Conservation (phyloP, 164 flowering plant species). For the Taxillus chinensis region DNA sequence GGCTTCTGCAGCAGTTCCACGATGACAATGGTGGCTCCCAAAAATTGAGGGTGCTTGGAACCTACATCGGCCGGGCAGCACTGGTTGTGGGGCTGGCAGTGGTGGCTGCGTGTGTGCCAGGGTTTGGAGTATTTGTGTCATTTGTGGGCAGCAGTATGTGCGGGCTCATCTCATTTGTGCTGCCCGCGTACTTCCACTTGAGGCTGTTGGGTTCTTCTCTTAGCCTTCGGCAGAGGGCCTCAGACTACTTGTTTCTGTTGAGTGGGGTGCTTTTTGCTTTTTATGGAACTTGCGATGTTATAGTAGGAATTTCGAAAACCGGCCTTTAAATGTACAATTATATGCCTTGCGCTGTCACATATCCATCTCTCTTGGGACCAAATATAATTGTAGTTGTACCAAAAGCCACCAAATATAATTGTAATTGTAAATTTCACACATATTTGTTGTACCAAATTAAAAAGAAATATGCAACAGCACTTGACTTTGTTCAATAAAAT, state of each 20-base stretch:
- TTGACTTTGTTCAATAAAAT: no score
- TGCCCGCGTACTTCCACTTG: slow-evolving; percentile 27
- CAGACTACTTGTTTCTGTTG: slow-evolving; percentile 16
- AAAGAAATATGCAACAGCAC: no score
- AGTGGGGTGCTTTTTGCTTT: slow-evolving; percentile 27
- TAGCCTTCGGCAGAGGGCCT: slow-evolving; percentile 15
- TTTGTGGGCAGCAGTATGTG: slow-evolving; percentile 30
- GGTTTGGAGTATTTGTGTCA: slow-evolving; percentile 21
- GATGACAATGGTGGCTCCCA: neutral
- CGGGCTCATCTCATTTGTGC: slow-evolving; percentile 26
- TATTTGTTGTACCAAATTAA: no score
- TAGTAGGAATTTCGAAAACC: slow-evolving; percentile 10
- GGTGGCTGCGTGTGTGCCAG: slow-evolving; percentile 24
- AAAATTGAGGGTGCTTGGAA: slow-evolving; percentile 1
- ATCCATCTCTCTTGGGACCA: no score
- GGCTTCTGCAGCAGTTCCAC: slow-evolving; percentile 12
- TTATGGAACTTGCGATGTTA: slow-evolving; percentile 22
- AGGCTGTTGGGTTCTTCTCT: slow-evolving; percentile 16
- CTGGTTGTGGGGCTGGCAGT: slow-evolving; percentile 16
- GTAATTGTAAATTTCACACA: no score
- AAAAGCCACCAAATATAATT: no score
- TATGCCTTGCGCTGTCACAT: no score
- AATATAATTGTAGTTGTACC: no score
- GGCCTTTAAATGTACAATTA: no score
- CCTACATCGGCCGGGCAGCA: slow-evolving; percentile 11